Base-by-base conservation (phyloP, 352 stramenopile genomes). In the Phytophthora brassicae region DNA sequence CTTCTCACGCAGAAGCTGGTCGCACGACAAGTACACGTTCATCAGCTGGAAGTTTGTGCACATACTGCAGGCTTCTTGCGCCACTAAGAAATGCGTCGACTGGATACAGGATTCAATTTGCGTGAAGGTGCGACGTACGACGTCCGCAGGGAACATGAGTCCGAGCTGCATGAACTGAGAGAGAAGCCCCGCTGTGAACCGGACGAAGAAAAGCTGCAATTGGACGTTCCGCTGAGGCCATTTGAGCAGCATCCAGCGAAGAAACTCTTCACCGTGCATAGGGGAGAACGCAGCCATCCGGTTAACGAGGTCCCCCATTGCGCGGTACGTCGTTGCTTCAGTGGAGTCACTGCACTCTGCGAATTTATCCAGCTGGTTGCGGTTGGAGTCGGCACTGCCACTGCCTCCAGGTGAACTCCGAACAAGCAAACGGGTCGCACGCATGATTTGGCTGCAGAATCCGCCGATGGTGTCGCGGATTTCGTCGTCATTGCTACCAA, bases 171-270 rank as follows among this genome's bases (percentile, higher is more conserved):
- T 77, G 26, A 89, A 89, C 20, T 84, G 78, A 19, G 74, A 68
- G 16, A 94, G 69, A 29, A 92, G 64, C 5, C 77, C 75, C 6
- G 69, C 70, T 17, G 77, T 77, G 64, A 88, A 90, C 28, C 81
- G 81, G 54, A 92, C 64, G 45, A 83, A 91, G 55, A 89, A 89
- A 39, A 94, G 66, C 66, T 94, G 75, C 28, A 90, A 62, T 54
- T 89, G 78, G 11, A 91, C 82, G 59, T 87, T 88, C 46, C 82
- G 75, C 44, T 74, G 68, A 4, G 84, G 84, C 84, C 84, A 94
- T 55, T 89, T 90, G 28, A 68, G 70, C 19, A 94, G 41, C 71
- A 92, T 82, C 77, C 82, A 90, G 9, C 66, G 56, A 24, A 94
- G 49, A 16, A 91, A 78, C 11, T 77, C 60, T 43, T 91, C 70